phyloP scores from a whole-genome alignment of 164 flowering plant genomes.

The Magnolia changhungtana region DNA sequence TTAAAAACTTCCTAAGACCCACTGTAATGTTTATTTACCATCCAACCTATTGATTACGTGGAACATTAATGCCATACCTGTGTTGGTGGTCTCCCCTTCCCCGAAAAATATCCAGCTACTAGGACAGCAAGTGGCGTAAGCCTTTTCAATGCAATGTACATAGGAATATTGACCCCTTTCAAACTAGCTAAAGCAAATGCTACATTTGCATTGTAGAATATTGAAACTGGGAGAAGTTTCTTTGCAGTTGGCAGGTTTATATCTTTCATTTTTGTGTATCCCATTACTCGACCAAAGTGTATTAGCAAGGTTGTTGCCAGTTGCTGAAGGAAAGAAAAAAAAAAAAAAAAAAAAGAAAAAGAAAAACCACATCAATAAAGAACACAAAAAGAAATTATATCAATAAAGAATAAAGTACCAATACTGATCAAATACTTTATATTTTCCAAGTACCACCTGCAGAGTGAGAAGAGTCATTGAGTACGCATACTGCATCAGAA shows the following conservation, averaged over 20 bases:
- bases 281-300: conserved; percentile 69
- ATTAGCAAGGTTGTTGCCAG: conserved; percentile 79
- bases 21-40: too few relatives aligned
- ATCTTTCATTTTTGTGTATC: conserved; percentile 61
- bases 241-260: conserved; percentile 60
- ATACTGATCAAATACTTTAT: not conserved
- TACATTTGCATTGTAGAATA: conserved; percentile 93
- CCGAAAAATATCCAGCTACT: conserved; percentile 74
- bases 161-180: conserved; percentile 98
- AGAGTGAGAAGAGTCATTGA: conserved; percentile 92
- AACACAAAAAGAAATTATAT: not conserved
- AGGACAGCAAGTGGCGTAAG: conserved; percentile 99
- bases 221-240: conserved; percentile 72
- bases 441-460: conserved; percentile 47
- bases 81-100: conserved; percentile 78
- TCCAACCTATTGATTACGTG: too few relatives aligned
- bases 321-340: conserved; percentile 50
- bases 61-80: conserved; percentile 50
- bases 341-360: not conserved
- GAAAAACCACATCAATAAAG: conserved; percentile 4
- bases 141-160: conserved; percentile 96
- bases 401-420: conserved; percentile 4
- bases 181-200: conserved; percentile 97
- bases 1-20: too few relatives aligned
- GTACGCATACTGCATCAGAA: conserved; percentile 80